phyloP scores from a whole-genome alignment of 1,284 basidiomycete genomes.

The Cronartium quercuum region DNA sequence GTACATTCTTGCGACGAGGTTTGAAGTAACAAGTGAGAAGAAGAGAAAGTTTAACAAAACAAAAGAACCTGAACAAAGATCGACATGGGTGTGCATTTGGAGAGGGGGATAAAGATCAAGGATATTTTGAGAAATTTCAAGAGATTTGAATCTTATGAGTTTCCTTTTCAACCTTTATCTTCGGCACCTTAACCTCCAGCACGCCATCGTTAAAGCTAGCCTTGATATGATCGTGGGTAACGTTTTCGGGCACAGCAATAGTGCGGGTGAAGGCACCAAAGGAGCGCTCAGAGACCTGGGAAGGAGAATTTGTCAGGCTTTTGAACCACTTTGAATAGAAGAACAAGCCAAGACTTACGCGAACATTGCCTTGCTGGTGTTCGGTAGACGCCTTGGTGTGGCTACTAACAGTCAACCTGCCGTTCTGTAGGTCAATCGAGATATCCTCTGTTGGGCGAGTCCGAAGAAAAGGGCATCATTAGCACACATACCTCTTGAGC shows the following conservation, averaged over 20 bases:
- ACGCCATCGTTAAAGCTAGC: slow-evolving; percentile 30
- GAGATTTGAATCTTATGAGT: background rate
- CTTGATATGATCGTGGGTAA: slow-evolving; percentile 29
- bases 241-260: slow-evolving; percentile 10
- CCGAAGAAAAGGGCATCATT: background rate
- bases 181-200: slow-evolving; percentile 15
- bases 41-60: no score
- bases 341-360: slow-evolving; percentile 5
- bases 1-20: no score
- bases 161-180: slow-evolving; percentile 8
- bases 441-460: slow-evolving; percentile 25
- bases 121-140: no score
- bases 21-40: no score
- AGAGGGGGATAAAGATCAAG: no score
- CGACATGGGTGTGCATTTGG: no score
- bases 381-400: slow-evolving; percentile 22
- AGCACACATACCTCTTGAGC: background rate
- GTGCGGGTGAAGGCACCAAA: slow-evolving; percentile 31
- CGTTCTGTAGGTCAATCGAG: slow-evolving; percentile 30
- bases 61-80: no score
- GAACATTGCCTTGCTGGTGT: slow-evolving; percentile 19
- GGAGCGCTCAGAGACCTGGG: slow-evolving; percentile 26
- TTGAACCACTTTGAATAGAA: background rate
- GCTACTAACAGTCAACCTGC: slow-evolving; percentile 16
- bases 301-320: no score